A percentile compares a stretch with the other conserved stretches of the same genome.
These are phyloP conservation scores for Emergomyces orientalis DNA, from an alignment of 2,329 filamentous ascomycete genomes.

Conservation along the genomic window DNA sequence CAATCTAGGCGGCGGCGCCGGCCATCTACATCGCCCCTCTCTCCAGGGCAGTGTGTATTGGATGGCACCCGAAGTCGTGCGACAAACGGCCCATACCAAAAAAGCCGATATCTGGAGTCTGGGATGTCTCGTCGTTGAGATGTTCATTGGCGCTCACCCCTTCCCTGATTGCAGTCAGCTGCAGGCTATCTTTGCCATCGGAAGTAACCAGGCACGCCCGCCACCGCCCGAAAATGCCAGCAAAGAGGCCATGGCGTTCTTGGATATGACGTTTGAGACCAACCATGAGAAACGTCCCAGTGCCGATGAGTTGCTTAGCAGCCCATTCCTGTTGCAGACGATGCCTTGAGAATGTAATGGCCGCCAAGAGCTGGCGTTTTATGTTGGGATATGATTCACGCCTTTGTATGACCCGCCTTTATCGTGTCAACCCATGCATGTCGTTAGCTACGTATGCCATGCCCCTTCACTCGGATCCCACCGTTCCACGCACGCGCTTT, in stretches of 20 bases:
- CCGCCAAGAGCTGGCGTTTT: not conserved
- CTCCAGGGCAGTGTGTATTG: conserved; percentile 97
- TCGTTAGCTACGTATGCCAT: not conserved
- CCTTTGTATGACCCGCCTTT: not conserved
- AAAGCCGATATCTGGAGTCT: conserved; percentile 99
- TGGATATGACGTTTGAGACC: conserved; percentile 86
- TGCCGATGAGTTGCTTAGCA: conserved; percentile 80
- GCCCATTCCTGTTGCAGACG: conserved; percentile 63
- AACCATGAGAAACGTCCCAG: conserved; percentile 87
- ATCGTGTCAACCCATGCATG: not conserved
- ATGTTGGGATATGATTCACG: not conserved
- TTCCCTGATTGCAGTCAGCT: conserved; percentile 96
- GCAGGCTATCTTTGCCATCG: conserved; percentile 98
- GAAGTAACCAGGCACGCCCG: conserved; percentile 74
- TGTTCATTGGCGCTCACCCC: conserved; percentile 95
- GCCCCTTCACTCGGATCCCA: not conserved
- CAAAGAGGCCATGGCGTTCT: conserved; percentile 71
- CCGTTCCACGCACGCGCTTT: not conserved
- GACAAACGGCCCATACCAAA: conserved; percentile 93
- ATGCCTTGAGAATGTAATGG: conserved; percentile 43
- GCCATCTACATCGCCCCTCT: conserved; percentile 52
- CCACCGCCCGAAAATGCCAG: conserved; percentile 82
- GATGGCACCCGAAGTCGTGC: conserved; percentile 99
- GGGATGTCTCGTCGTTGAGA: conserved; percentile 93
- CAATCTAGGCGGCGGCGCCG: conserved; percentile 26